These are phyloP conservation scores for Glonium stellatum DNA, from an alignment of 495 filamentous ascomycete species.

Conservation along the genomic window DNA sequence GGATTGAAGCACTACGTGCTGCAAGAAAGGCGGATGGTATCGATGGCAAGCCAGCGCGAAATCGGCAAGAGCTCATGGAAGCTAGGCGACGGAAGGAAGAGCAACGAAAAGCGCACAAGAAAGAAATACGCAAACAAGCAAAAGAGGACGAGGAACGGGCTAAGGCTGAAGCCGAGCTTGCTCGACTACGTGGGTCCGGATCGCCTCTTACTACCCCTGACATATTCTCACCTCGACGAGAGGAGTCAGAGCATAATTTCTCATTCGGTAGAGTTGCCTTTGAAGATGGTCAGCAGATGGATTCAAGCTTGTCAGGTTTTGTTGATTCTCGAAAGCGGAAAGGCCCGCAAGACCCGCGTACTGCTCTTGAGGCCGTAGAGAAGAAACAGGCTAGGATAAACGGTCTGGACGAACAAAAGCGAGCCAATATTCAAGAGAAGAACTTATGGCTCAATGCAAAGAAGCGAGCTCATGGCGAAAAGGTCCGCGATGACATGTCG, in stretches of 20 bases:
- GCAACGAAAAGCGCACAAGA: constrained; percentile 77
- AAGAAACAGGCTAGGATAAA: constrained; percentile 64
- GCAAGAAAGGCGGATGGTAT: constrained; percentile 73
- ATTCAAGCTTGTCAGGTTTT: constrained; percentile 56
- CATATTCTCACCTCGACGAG: constrained; percentile 23
- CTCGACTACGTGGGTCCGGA: constrained; percentile 14
- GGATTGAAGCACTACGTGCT: constrained; percentile 73
- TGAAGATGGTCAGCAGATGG: constrained; percentile 70
- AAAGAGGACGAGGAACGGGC: constrained; percentile 66
- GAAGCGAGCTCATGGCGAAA: constrained; percentile 79
- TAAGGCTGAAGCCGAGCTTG: constrained; percentile 54
- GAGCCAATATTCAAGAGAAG: constrained; percentile 80
- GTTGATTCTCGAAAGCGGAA: constrained; percentile 55
- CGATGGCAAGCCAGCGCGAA: constrained; percentile 71
- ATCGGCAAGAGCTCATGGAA: constrained; percentile 84
- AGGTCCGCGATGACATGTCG: constrained; percentile 79
- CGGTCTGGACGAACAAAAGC: constrained; percentile 66
- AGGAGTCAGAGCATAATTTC: constrained; percentile 55
- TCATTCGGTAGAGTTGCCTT: constrained; percentile 84
- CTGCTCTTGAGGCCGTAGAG: constrained; percentile 59
- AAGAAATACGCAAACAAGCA: constrained; percentile 63
- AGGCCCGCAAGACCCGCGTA: constrained; percentile 73
- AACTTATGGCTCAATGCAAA: constrained; percentile 88
- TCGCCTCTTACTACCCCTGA: constrained; percentile 12
- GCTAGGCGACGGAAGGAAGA: constrained; percentile 78